phyloP scores from a whole-genome alignment of 164 flowering plant species.

The Nelumbo lutea region DNA sequence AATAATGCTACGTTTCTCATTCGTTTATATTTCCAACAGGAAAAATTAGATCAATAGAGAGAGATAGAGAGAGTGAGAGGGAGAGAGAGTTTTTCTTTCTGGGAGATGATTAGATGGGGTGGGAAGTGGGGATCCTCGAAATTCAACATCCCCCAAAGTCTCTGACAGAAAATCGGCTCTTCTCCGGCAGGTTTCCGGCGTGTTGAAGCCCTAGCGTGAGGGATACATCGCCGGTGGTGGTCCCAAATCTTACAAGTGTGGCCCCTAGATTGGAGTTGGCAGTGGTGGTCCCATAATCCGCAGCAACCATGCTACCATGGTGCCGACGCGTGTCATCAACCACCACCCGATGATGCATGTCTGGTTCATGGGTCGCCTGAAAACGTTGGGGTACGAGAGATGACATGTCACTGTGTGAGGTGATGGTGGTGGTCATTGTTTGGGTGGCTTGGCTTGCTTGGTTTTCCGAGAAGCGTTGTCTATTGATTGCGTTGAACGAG shows the following conservation, averaged over 20 bases:
- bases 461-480: slow-evolving; percentile 23
- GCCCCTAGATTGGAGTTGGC: slow-evolving; percentile 24
- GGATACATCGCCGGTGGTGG: slow-evolving; percentile 65
- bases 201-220: slow-evolving; percentile 82
- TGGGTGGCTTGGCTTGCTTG: slow-evolving; percentile 14
- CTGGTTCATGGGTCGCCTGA: slow-evolving; percentile 1
- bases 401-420: neutral
- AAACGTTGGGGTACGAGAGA: neutral
- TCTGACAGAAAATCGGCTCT: slow-evolving; percentile 35
- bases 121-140: neutral
- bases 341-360: slow-evolving; percentile 1
- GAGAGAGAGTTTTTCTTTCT: neutral
- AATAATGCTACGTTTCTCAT: neutral
- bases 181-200: slow-evolving; percentile 69
- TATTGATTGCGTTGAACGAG: slow-evolving; percentile 30
- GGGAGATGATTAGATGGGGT: neutral
- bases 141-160: slow-evolving; percentile 26
- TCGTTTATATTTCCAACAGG: neutral
- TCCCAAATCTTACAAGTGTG: slow-evolving; percentile 51
- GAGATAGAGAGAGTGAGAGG: neutral
- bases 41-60: neutral
- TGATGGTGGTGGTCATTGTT: neutral
- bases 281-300: slow-evolving; percentile 23
- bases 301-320: neutral
- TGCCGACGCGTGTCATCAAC: slow-evolving; percentile 9